Percentiles rank a stretch among this genome's conserved stretches.
These are phyloP conservation scores for Coemansia sp. DNA, from an alignment of 192 early-diverging fungal genomes.

Conservation along the genomic window DNA sequence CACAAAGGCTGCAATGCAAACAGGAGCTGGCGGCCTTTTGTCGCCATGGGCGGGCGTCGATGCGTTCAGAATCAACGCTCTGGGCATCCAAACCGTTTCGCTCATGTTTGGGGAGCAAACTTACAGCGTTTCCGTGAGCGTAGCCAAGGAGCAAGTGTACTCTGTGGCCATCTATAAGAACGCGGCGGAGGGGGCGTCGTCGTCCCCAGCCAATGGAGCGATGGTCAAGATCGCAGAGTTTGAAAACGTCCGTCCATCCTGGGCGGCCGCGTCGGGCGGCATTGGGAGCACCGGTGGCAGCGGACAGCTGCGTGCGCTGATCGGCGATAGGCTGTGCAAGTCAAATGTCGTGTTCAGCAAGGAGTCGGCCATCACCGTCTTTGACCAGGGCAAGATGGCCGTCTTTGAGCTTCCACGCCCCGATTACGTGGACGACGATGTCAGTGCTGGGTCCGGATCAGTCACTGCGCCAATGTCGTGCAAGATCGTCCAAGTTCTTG, in stretches of 20 bases:
- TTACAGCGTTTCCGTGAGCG: constrained; percentile 28
- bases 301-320: constrained; percentile 58
- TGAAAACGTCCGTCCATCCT: constrained; percentile 13
- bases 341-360: constrained; percentile 69
- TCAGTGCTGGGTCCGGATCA: constrained; percentile 59
- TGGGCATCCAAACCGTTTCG: constrained; percentile 23
- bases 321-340: constrained; percentile 65
- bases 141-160: constrained; percentile 17
- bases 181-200: background rate
- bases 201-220: background rate
- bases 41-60: constrained; percentile 52
- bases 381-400: constrained; percentile 56
- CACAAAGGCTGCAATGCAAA: constrained; percentile 6
- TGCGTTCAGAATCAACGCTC: constrained; percentile 55
- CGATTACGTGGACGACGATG: constrained; percentile 55
- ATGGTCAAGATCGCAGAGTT: constrained; percentile 15
- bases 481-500: constrained; percentile 86
- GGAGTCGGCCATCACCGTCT: constrained; percentile 61
- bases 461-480: constrained; percentile 96
- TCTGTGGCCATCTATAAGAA: constrained; percentile 12
- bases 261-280: constrained; percentile 19
- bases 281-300: constrained; percentile 51
- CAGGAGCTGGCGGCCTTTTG: background rate
- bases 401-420: constrained; percentile 62
- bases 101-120: constrained; percentile 23